phyloP scores from a whole-genome alignment of 176 grass and related monocot species.

The Carex pumila region DNA sequence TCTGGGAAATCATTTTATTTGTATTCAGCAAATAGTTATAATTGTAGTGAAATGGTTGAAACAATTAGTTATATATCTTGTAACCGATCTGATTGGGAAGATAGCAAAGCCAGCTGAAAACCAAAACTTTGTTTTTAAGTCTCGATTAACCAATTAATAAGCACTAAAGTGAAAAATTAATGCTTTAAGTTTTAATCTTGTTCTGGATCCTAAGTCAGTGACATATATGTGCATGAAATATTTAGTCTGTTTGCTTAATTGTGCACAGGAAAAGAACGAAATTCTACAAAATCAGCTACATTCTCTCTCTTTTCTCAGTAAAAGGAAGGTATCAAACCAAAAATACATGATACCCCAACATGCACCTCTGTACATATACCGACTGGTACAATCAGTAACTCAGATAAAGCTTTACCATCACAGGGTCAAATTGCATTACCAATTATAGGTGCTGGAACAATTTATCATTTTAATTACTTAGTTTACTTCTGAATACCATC shows the following conservation, averaged over 20 bases:
- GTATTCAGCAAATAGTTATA: neutral
- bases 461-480: neutral
- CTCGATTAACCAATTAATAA: too few relatives aligned
- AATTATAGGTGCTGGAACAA: constrained; percentile 48
- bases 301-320: constrained; percentile 82
- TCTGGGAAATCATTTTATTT: neutral
- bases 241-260: neutral
- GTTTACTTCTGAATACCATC: neutral
- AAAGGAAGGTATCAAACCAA: constrained; percentile 78
- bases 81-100: too few relatives aligned
- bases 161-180: too few relatives aligned
- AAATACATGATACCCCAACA: constrained; percentile 41
- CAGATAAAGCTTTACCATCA: constrained; percentile 34
- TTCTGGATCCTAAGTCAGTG: neutral
- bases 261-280: constrained; percentile 68
- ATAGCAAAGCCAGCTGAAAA: too few relatives aligned
- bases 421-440: constrained; percentile 33
- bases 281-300: constrained; percentile 75
- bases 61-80: too few relatives aligned
- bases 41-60: neutral
- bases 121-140: too few relatives aligned
- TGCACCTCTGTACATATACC: constrained; percentile 20
- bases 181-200: too few relatives aligned
- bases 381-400: constrained; percentile 21
- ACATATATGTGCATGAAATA: neutral